These are phyloP conservation scores for Penicillium thymicola DNA, from an alignment of 2,329 filamentous ascomycete genomes.

Conservation along the genomic window DNA sequence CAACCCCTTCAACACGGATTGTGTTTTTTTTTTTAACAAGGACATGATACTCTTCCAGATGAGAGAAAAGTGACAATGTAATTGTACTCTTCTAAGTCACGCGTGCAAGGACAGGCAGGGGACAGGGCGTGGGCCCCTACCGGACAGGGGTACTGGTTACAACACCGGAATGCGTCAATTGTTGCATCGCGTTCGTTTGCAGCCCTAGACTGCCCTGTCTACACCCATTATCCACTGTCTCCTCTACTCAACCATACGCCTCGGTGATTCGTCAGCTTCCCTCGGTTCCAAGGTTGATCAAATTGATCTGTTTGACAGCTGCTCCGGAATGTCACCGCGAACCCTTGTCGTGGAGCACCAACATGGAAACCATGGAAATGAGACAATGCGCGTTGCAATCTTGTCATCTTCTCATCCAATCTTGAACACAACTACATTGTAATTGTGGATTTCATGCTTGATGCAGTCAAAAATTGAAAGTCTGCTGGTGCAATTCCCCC, in stretches of 20 bases:
- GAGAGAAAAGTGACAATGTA: not conserved
- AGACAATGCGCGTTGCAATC: constrained; percentile 15
- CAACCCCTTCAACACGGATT: not conserved
- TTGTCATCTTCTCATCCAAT: not conserved
- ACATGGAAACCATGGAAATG: constrained; percentile 19
- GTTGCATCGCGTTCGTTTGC: constrained; percentile 16
- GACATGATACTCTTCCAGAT: too few species aligned
- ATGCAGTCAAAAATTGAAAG: constrained; percentile 7
- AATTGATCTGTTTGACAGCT: constrained; percentile 13
- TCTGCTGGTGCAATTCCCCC: not conserved
- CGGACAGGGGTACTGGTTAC: constrained; percentile 14
- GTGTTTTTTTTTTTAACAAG: too few species aligned
- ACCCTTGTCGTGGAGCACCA: constrained; percentile 10
- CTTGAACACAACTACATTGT: not conserved
- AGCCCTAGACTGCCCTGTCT: constrained; percentile 1
- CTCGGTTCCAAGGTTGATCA: constrained; percentile 3
- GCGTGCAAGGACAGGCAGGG: not conserved
- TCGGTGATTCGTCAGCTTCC: not conserved
- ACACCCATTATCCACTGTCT: not conserved
- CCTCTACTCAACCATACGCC: not conserved
- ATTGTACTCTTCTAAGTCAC: not conserved
- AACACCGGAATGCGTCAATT: constrained; percentile 16
- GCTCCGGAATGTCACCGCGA: constrained; percentile 16
- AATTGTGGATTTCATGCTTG: not conserved
- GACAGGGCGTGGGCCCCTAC: not conserved